A percentile compares a stretch with the other conserved stretches of the same genome.
These are phyloP conservation scores for Solanum hybrid DNA, from an alignment of 305 asterid genomes.

Conservation along the genomic window DNA sequence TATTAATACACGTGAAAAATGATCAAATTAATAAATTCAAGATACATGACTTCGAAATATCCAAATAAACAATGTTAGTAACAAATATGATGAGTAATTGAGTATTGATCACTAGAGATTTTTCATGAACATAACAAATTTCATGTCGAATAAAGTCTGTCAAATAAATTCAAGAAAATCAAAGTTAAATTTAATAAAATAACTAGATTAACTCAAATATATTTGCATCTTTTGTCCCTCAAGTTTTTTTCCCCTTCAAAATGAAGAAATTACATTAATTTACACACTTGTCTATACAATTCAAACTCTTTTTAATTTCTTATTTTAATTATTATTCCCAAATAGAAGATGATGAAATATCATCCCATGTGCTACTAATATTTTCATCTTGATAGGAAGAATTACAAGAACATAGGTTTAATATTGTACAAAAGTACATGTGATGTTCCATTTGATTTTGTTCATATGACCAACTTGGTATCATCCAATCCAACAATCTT, in stretches of 20 bases:
- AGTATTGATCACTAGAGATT: neutral
- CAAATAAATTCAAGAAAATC: neutral
- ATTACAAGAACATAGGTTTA: slow-evolving; percentile 1
- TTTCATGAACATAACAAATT: neutral
- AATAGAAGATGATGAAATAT: slow-evolving; percentile 8
- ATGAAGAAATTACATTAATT: neutral
- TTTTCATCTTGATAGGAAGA: slow-evolving; percentile 9
- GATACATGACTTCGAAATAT: neutral
- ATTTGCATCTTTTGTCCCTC: neutral
- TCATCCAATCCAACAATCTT: slow-evolving; percentile 35
- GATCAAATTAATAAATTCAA: neutral
- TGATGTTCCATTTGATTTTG: slow-evolving; percentile 10
- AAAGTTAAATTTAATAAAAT: neutral
- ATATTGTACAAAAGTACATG: neutral
- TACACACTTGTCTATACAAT: neutral
- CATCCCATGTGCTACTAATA: slow-evolving; percentile 25
- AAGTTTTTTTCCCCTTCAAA: neutral
- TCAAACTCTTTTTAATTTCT: neutral
- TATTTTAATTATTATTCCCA: slow-evolving; percentile 1
- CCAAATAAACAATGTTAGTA: neutral
- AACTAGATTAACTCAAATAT: neutral
- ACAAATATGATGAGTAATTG: neutral
- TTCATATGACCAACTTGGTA: slow-evolving; percentile 22
- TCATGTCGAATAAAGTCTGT: neutral
- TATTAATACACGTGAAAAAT: neutral